These are phyloP conservation scores for Hericium alpestre DNA, from an alignment of 768 basidiomycete species.

Conservation along the genomic window DNA sequence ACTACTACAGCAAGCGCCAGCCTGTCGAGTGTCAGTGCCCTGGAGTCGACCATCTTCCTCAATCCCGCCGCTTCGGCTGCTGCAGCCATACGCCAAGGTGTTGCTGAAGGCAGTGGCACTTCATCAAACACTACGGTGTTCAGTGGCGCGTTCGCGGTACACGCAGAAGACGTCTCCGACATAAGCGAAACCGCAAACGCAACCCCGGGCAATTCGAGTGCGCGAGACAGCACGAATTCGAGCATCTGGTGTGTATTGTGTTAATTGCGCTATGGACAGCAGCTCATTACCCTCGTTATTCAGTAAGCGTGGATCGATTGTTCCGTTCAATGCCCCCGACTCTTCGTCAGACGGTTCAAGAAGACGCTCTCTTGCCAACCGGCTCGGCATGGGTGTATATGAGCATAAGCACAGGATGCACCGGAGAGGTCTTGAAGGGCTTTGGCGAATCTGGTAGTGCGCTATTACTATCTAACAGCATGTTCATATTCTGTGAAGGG, in stretches of 20 bases:
- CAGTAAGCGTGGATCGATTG: background rate
- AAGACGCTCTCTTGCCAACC: background rate
- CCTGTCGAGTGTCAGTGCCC: background rate
- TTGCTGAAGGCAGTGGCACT: background rate
- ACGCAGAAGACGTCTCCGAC: background rate
- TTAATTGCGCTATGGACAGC: too few relatives aligned
- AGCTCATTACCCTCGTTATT: background rate
- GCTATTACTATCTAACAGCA: too few relatives aligned
- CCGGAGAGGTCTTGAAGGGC: background rate
- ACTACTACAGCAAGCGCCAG: background rate
- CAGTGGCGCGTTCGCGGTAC: background rate
- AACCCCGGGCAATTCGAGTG: background rate
- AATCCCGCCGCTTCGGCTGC: background rate
- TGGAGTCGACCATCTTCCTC: background rate
- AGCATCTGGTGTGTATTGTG: background rate
- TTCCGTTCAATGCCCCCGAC: background rate
- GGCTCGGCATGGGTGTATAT: conserved; percentile 1
- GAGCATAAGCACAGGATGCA: conserved; percentile 3
- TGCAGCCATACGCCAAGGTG: background rate
- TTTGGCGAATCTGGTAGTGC: background rate
- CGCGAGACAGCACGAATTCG: background rate
- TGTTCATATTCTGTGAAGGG: too few relatives aligned
- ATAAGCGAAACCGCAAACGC: background rate
- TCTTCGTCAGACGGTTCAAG: background rate
- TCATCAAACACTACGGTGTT: background rate